These are phyloP conservation scores for Rutstroemia sp. DNA, from an alignment of 2,329 filamentous ascomycete species.

Conservation along the genomic window DNA sequence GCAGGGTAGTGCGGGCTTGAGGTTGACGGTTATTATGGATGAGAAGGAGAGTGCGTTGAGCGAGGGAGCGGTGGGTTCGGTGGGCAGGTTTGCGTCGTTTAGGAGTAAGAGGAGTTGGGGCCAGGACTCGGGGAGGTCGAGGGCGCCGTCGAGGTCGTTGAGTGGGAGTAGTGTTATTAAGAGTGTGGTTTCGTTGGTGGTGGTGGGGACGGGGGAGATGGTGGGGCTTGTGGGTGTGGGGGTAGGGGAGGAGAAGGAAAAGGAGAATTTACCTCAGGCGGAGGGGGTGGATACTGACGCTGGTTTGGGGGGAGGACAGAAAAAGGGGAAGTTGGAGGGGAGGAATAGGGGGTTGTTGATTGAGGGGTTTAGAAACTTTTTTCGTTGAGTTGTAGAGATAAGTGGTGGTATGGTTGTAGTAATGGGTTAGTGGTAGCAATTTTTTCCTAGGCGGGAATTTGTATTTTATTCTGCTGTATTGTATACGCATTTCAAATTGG, in stretches of 20 bases:
- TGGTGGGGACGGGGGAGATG: conserved; percentile 15
- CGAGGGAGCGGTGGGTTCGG: conserved; percentile 9
- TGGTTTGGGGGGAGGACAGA: conserved; percentile 19
- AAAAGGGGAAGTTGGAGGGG: conserved; percentile 16
- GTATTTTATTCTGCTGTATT: too few species aligned
- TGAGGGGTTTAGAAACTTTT: conserved; percentile 25
- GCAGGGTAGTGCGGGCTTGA: conserved; percentile 5
- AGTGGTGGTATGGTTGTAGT: neutral
- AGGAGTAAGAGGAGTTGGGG: conserved; percentile 24
- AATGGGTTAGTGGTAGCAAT: too few species aligned
- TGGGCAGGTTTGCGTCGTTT: conserved; percentile 20
- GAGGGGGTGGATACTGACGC: conserved; percentile 4
- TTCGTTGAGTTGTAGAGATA: conserved; percentile 18
- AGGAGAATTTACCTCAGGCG: conserved; percentile 3
- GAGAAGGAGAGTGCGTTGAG: conserved; percentile 23
- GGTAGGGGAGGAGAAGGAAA: conserved; percentile 22
- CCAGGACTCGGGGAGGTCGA: conserved; percentile 19
- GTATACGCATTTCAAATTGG: too few species aligned
- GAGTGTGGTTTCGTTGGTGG: conserved; percentile 25
- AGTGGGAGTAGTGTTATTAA: conserved; percentile 13
- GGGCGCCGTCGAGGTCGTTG: conserved; percentile 14
- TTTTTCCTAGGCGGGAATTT: too few species aligned
- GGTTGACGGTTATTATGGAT: conserved; percentile 25
- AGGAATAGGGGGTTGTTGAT: conserved; percentile 19
- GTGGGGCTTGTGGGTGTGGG: conserved; percentile 13